Conservation (phyloP, 305 asterid genomes). For the Solanum aculeatissimum region DNA sequence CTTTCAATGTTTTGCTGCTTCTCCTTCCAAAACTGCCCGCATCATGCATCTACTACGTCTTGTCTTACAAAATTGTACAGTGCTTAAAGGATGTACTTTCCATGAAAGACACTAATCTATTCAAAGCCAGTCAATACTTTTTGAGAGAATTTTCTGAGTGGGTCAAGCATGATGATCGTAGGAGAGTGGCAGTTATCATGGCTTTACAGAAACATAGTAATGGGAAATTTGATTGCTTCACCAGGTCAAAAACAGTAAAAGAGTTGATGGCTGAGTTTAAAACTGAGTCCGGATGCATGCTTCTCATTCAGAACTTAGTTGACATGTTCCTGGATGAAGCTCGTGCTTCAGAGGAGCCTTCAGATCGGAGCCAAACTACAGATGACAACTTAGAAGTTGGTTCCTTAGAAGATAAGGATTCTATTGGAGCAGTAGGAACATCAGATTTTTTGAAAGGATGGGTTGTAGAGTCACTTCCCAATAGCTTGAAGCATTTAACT, state of each 20-base stretch:
- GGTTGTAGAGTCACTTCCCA: conserved; percentile 74
- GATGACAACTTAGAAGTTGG: conserved; percentile 95
- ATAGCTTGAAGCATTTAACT: conserved; percentile 55
- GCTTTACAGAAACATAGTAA: conserved; percentile 87
- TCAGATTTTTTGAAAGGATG: conserved; percentile 71
- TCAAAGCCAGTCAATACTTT: conserved; percentile 72
- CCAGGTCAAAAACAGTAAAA: conserved; percentile 73
- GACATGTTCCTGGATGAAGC: conserved; percentile 79
- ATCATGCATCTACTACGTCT: conserved; percentile 33
- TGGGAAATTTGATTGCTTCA: conserved; percentile 75
- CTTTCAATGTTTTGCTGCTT: conserved; percentile 61
- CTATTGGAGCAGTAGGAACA: conserved; percentile 35
- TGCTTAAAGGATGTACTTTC: conserved; percentile 85
- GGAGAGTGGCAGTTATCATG: conserved; percentile 73
- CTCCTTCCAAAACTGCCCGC: conserved; percentile 71
- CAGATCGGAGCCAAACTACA: conserved; percentile 97
- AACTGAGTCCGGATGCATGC: conserved; percentile 68
- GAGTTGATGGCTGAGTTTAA: conserved; percentile 65
- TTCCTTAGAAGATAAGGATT: conserved; percentile 65
- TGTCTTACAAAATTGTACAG: conserved; percentile 74
- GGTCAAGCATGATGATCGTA: conserved; percentile 58
- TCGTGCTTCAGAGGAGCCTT: conserved; percentile 77
- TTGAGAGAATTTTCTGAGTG: conserved; percentile 68
- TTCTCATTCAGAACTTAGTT: conserved; percentile 56
- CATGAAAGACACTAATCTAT: conserved; percentile 77